A percentile compares a stretch with the other conserved stretches of the same genome.
Evolutionary conservation across 208 protist species (phyloP).

Genomic region (Zelonia costaricensis): DNA sequence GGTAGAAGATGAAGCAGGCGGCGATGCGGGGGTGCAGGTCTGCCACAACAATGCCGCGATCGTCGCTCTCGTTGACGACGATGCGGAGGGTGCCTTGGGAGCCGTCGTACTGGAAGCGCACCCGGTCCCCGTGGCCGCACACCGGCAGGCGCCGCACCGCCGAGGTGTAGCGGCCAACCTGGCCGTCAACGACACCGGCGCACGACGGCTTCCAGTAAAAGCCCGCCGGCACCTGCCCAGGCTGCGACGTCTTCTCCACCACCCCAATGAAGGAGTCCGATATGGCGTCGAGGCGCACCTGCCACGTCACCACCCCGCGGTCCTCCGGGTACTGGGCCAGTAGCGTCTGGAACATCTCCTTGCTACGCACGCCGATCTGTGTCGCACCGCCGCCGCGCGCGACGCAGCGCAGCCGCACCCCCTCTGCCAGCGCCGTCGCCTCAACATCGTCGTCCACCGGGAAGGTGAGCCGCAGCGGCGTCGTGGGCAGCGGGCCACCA

Average conservation of each 20-base stretch:
- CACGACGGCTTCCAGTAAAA: conserved; percentile 84
- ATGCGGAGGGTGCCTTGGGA: conserved; percentile 40
- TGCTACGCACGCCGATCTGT: conserved; percentile 83
- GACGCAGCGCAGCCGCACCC: conserved; percentile 65
- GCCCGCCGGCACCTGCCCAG: conserved; percentile 43
- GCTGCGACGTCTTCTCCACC: conserved; percentile 54
- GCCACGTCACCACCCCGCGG: conserved; percentile 61
- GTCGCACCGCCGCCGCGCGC: conserved; percentile 29
- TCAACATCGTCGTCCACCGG: conserved; percentile 71
- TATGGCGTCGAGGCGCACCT: conserved; percentile 66
- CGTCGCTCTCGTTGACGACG: conserved; percentile 46
- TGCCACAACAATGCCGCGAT: conserved; percentile 53
- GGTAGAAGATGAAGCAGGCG: conserved; percentile 86
- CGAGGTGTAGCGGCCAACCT: conserved; percentile 43
- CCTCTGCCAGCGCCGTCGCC: conserved; percentile 48
- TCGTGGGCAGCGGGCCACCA: not conserved
- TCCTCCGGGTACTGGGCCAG: conserved; percentile 47
- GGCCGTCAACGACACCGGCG: conserved; percentile 54
- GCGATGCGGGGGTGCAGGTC: conserved; percentile 54
- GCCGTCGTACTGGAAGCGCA: conserved; percentile 66
- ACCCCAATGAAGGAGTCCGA: conserved; percentile 77
- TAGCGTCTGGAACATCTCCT: conserved; percentile 61
- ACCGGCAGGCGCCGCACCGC: conserved; percentile 48
- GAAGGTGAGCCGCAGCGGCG: conserved; percentile 53
- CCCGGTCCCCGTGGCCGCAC: conserved; percentile 58